These are phyloP conservation scores for Rhypophila decipiens DNA, from an alignment of 495 filamentous ascomycete species.

Conservation along the genomic window DNA sequence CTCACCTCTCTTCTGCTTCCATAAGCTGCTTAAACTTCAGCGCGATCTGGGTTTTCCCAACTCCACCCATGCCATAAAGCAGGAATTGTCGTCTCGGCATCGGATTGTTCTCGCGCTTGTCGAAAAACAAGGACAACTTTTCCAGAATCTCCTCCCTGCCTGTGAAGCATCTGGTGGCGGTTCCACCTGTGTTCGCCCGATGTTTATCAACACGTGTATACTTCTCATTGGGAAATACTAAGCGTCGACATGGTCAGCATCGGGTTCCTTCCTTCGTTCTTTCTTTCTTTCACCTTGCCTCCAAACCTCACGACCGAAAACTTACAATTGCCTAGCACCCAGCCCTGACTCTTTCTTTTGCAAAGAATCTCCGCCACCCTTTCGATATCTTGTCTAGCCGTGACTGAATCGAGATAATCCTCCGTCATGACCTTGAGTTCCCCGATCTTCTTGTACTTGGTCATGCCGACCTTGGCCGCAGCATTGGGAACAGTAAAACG, in stretches of 20 bases:
- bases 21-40: slow-evolving; percentile 7
- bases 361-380: slow-evolving; percentile 2
- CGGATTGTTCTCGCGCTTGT: background rate
- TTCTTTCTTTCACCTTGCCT: no score
- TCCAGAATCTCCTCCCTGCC: slow-evolving; percentile 13
- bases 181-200: background rate
- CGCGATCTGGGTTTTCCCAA: slow-evolving; percentile 20
- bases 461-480: slow-evolving; percentile 60
- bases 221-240: background rate
- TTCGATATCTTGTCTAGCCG: background rate
- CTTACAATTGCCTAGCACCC: background rate
- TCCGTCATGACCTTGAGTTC: slow-evolving; percentile 10
- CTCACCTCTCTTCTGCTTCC: background rate
- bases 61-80: slow-evolving; percentile 16
- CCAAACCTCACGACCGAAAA: background rate
- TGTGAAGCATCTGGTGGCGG: slow-evolving; percentile 13
- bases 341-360: background rate
- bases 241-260: background rate
- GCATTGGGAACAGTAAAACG: slow-evolving; percentile 46
- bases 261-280: background rate
- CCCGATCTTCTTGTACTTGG: slow-evolving; percentile 10
- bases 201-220: background rate
- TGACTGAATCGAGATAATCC: slow-evolving; percentile 7
- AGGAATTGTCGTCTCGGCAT: slow-evolving; percentile 8
- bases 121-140: slow-evolving; percentile 6